Conservation (phyloP, 83 land plant genomes). For the Thuja plicata region DNA sequence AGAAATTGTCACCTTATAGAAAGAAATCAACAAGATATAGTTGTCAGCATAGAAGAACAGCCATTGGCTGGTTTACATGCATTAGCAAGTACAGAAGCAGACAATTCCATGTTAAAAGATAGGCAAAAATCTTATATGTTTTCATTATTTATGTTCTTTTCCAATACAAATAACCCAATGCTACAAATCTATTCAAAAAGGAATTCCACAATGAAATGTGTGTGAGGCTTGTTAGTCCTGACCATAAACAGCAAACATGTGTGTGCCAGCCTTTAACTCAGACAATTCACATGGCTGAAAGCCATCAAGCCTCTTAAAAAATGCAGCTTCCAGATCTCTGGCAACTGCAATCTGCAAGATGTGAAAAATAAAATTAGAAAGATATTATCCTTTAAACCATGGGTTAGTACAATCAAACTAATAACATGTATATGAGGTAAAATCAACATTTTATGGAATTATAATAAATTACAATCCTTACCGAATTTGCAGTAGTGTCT, state of each 20-base stretch:
- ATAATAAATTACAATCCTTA: constrained; percentile 19
- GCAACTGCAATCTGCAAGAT: constrained; percentile 71
- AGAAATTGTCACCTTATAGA: constrained; percentile 91
- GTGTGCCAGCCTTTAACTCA: constrained; percentile 84
- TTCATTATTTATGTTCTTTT: neutral
- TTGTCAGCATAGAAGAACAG: neutral
- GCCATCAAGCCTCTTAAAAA: constrained; percentile 93
- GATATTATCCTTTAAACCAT: neutral
- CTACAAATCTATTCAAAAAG: neutral
- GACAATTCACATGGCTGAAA: constrained; percentile 97
- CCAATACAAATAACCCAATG: neutral
- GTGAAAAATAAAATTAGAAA: neutral
- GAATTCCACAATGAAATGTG: neutral
- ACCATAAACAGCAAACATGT: constrained; percentile 98
- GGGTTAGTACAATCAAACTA: neutral
- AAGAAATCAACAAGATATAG: neutral
- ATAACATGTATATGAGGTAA: neutral
- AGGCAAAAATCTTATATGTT: neutral
- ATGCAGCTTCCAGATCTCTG: constrained; percentile 93
- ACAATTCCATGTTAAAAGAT: neutral
- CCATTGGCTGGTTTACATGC: neutral
- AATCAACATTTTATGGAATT: neutral
- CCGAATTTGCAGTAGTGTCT: constrained; percentile 78
- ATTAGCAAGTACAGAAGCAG: neutral
- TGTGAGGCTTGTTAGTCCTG: neutral